Evolutionary conservation across 1,284 basidiomycete genomes (phyloP).

Genomic region (Ustilago crameri): DNA sequence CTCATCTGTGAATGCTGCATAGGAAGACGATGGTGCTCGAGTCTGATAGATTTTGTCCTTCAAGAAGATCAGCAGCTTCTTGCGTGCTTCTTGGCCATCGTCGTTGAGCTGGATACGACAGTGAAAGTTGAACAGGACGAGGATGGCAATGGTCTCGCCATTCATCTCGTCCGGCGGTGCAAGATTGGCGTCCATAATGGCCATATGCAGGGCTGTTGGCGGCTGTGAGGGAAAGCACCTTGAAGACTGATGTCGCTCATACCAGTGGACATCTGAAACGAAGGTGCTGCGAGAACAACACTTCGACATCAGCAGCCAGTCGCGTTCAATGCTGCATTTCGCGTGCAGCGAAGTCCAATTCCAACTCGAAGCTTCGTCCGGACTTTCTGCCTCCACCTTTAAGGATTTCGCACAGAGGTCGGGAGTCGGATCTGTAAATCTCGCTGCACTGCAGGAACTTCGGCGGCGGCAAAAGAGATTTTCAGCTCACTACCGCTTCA

Average conservation of each 20-base stretch:
- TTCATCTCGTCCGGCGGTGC: constrained; percentile 42
- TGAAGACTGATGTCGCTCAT: neutral
- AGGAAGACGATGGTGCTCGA: constrained; percentile 11
- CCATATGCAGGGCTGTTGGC: neutral
- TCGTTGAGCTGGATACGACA: constrained; percentile 42
- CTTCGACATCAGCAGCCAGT: neutral
- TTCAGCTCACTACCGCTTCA: constrained; percentile 2
- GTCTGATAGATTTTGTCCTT: constrained; percentile 50
- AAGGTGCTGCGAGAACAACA: neutral
- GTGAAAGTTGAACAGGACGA: constrained; percentile 50
- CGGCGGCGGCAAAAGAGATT: constrained; percentile 1
- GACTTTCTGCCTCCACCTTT: constrained; percentile 25
- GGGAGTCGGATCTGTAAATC: constrained; percentile 22
- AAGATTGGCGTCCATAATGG: constrained; percentile 17
- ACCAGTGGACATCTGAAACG: neutral
- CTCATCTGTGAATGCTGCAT: constrained; percentile 22
- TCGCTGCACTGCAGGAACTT: constrained; percentile 3
- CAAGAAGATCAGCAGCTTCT: constrained; percentile 37
- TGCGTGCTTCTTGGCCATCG: constrained; percentile 29
- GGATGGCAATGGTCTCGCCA: constrained; percentile 45
- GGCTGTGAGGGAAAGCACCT: neutral
- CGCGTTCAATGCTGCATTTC: neutral
- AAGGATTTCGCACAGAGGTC: constrained; percentile 1
- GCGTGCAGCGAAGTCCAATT: too few species aligned
- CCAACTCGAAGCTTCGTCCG: too few species aligned